Conservation (phyloP, 1,284 basidiomycete species). For the Afroboletus lepidellus region DNA sequence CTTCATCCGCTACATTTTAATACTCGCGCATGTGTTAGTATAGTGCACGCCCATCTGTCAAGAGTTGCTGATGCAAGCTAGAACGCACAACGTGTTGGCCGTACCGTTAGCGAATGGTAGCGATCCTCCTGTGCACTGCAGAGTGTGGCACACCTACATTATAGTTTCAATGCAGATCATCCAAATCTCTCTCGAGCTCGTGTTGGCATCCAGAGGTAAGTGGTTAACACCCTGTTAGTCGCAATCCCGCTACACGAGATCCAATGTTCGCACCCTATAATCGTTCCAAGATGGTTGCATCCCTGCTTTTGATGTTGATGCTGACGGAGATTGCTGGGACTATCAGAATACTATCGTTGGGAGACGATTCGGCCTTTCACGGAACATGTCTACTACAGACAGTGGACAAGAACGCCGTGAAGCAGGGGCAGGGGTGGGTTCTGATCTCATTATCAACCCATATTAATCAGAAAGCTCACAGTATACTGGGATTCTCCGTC, state of each 20-base stretch:
- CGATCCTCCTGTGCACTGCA: slow-evolving; percentile 13
- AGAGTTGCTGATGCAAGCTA: not conserved
- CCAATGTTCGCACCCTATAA: slow-evolving; percentile 26
- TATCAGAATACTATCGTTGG: slow-evolving; percentile 2
- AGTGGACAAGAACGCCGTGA: not conserved
- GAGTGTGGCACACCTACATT: slow-evolving; percentile 11
- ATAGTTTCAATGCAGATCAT: slow-evolving; percentile 7
- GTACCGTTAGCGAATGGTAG: slow-evolving; percentile 7
- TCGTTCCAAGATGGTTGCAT: slow-evolving; percentile 14
- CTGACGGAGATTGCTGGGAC: slow-evolving; percentile 7
- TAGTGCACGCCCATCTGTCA: not conserved
- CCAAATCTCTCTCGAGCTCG: slow-evolving; percentile 12
- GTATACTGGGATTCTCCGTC: slow-evolving; percentile 11
- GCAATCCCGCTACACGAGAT: not conserved
- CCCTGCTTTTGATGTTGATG: slow-evolving; percentile 16
- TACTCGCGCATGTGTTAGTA: slow-evolving; percentile 20
- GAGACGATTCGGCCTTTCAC: not conserved
- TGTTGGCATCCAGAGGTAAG: slow-evolving; percentile 22
- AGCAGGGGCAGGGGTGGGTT: slow-evolving; percentile 15
- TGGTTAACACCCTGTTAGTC: not conserved
- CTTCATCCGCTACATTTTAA: slow-evolving; percentile 16
- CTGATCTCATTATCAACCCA: not conserved
- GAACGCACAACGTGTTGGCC: slow-evolving; percentile 10
- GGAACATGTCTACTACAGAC: slow-evolving; percentile 9
- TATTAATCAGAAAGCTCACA: not conserved